Base-by-base conservation (phyloP, 345 rosid genomes). In the Erucastrum elatum region DNA sequence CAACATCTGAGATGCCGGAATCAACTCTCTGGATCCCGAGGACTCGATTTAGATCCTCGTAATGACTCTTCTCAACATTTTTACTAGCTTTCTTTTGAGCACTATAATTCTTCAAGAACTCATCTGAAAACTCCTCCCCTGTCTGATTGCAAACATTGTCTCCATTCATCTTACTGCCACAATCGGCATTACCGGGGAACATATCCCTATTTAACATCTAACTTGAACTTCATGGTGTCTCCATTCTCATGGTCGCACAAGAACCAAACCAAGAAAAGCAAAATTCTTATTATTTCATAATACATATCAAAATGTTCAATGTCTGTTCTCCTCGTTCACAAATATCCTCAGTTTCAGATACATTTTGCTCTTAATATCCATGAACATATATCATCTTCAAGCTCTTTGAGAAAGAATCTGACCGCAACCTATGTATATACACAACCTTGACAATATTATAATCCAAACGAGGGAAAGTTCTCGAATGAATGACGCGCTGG, bases 51-150 rank as follows among this genome's bases (percentile, higher is more conserved):
- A 78, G 82, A 81, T 88, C 87, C 31, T 85, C 86, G 12, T 79
- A 83, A 77, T 51, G 21, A 51, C 56, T 51, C 56, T n/a, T 51
- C 8, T 51, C 56, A 51, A 51, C 56, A 51, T 51, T 93, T 66
- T 84, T 86, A 77, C 82, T 68, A 75, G 70, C 53, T 64, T 86
- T 15, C 31, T 86, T 82, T 63, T 75, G 66, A 61, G 80, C 82
- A 77, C 70, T 76, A 35, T 82, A 86, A 59, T 90, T 90, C 39
- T 87, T 80, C 56, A 86, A 74, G 59, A 91, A 93, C 77, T 91
- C 88, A 0, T 81, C 69, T 3, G 95, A 85, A 84, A 93, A 93
- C 69, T 90, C 97, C 80, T 93, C 97, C 63, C 98, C 98, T 16
- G 98, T 93, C 82, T 88, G 97, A 58, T 21, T 8, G 78, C 87